These are phyloP conservation scores for Striga hermonthica DNA, from an alignment of 305 asterid species.

Conservation along the genomic window DNA sequence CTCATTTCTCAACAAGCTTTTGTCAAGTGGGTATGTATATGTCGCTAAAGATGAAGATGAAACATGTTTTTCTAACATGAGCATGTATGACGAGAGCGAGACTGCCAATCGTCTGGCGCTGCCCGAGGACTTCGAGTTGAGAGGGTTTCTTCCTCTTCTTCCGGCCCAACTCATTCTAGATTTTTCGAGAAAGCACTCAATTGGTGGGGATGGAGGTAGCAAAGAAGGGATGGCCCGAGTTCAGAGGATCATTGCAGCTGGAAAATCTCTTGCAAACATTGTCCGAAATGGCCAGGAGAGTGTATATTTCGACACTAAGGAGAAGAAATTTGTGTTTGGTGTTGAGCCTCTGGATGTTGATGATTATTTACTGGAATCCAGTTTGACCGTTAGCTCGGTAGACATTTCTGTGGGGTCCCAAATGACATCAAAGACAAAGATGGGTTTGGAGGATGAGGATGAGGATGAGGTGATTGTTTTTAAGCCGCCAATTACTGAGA, in stretches of 20 bases:
- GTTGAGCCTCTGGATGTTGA: constrained; percentile 54
- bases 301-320: constrained; percentile 58
- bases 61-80: constrained; percentile 76
- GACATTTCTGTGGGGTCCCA: constrained; percentile 37
- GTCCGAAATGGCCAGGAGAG: constrained; percentile 60
- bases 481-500: constrained; percentile 66
- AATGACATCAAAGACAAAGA: constrained; percentile 34
- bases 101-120: constrained; percentile 78
- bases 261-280: constrained; percentile 74
- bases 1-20: constrained; percentile 62
- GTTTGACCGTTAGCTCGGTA: constrained; percentile 28
- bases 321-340: constrained; percentile 66
- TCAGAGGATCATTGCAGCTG: constrained; percentile 85
- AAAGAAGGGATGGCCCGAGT: constrained; percentile 62
- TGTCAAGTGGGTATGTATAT: constrained; percentile 50
- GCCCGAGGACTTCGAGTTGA: constrained; percentile 86
- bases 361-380: constrained; percentile 48
- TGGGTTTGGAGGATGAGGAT: constrained; percentile 55
- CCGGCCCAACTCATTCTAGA: constrained; percentile 93
- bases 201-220: constrained; percentile 57
- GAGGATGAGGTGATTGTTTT: constrained; percentile 93
- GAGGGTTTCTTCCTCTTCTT: constrained; percentile 87
- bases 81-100: constrained; percentile 82
- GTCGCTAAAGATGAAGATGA: constrained; percentile 67
- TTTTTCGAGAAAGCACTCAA: constrained; percentile 75